Conservation (phyloP, 805 yeast species). For the Tetrapisispora fleetii region DNA sequence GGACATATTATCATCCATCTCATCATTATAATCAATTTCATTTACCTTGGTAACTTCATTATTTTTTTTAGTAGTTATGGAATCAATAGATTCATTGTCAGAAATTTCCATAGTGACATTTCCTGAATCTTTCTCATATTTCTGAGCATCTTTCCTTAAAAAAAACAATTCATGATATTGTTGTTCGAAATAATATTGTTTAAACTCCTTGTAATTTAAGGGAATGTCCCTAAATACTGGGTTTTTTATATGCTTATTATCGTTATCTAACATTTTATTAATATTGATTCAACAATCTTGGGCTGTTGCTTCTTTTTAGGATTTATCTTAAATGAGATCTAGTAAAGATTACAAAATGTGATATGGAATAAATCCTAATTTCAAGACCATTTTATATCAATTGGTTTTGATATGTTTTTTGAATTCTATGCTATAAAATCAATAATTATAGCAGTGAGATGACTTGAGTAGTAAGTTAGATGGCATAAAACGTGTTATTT, state of each 20-base stretch:
- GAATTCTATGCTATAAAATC: too few species aligned
- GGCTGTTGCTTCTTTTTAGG: background rate
- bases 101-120: background rate
- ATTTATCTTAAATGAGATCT: background rate
- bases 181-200: background rate
- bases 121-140: background rate
- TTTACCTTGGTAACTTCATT: background rate
- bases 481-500: background rate
- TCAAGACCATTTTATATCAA: background rate
- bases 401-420: background rate
- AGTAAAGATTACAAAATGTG: background rate
- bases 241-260: background rate
- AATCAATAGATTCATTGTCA: constrained; percentile 1
- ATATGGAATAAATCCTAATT: background rate
- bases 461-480: background rate
- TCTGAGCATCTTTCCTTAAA: background rate
- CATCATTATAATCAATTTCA: background rate
- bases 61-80: background rate
- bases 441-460: too few species aligned
- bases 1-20: background rate
- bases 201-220: background rate
- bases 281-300: background rate
- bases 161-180: constrained; percentile 1
- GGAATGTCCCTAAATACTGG: constrained; percentile 2
- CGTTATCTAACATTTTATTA: background rate